Percentiles rank a stretch among this genome's conserved stretches.
Conservation (phyloP, 345 rosid species). For the Salix viminalis region DNA sequence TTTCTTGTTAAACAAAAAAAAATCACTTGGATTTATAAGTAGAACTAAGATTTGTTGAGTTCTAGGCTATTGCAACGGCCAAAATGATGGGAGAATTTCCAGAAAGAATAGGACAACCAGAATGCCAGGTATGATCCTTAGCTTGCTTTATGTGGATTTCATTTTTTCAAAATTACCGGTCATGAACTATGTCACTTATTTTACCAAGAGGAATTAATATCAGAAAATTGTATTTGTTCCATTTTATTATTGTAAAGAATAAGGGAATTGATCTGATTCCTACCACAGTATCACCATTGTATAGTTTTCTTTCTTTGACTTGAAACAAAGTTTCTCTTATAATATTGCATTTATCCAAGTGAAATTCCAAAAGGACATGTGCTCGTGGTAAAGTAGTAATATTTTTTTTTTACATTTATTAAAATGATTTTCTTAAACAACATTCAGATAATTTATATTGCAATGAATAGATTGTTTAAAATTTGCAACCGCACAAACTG, state of each 20-base stretch:
- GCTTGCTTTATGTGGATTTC: not conserved
- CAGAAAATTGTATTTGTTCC: not conserved
- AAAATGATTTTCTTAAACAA: too few relatives aligned
- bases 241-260: not conserved
- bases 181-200: not conserved
- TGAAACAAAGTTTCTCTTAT: too few relatives aligned
- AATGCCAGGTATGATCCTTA: slow-evolving; percentile 75
- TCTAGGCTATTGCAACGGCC: slow-evolving; percentile 89
- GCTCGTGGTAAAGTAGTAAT: too few relatives aligned
- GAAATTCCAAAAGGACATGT: too few relatives aligned
- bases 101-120: slow-evolving; percentile 89
- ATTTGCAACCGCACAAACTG: too few relatives aligned
- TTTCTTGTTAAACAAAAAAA: not conserved
- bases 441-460: too few relatives aligned
- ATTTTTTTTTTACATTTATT: too few relatives aligned
- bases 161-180: not conserved
- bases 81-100: slow-evolving; percentile 95
- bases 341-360: too few relatives aligned
- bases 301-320: too few relatives aligned
- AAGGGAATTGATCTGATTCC: not conserved
- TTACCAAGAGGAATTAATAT: not conserved
- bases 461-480: too few relatives aligned
- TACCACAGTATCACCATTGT: not conserved
- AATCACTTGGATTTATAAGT: slow-evolving; percentile 8
- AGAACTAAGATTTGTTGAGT: slow-evolving; percentile 21